Evolutionary conservation across 768 basidiomycete species (phyloP).

Genomic region (Neoboletus brunneissimus): DNA sequence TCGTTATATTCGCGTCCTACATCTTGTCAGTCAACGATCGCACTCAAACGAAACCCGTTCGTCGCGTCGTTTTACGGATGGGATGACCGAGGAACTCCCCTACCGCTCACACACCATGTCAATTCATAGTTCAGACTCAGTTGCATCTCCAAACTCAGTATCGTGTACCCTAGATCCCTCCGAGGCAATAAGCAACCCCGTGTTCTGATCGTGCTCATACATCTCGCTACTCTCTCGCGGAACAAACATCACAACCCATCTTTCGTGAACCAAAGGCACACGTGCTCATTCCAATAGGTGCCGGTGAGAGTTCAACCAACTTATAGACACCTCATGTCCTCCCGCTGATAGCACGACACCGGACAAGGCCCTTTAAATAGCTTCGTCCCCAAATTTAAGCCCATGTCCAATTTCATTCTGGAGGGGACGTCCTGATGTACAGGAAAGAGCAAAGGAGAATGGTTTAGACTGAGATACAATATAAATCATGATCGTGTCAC

Average conservation of each 20-base stretch:
- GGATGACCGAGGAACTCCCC: too few species aligned
- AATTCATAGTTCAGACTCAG: too few species aligned
- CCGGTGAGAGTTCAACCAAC: too few species aligned
- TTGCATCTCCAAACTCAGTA: background rate
- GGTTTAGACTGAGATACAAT: slow-evolving; percentile 12
- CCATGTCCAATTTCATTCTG: slow-evolving; percentile 2
- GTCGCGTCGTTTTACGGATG: too few species aligned
- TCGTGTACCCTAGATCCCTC: background rate
- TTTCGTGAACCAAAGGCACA: background rate
- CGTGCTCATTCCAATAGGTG: background rate
- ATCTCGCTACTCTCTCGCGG: background rate
- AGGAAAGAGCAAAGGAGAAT: slow-evolving; percentile 6
- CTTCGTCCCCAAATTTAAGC: background rate
- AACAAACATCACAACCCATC: background rate
- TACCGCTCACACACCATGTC: too few species aligned
- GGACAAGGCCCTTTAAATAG: too few species aligned
- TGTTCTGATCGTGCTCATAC: background rate
- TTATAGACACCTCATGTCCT: background rate
- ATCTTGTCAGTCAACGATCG: too few species aligned
- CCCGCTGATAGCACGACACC: background rate
- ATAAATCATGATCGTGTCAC: slow-evolving; percentile 6
- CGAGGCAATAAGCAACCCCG: background rate
- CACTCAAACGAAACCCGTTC: too few species aligned
- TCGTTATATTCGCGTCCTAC: too few species aligned
- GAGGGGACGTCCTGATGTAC: slow-evolving; percentile 11